Conservation (phyloP, 1,284 basidiomycete genomes). For the Xanthoconium separans region DNA sequence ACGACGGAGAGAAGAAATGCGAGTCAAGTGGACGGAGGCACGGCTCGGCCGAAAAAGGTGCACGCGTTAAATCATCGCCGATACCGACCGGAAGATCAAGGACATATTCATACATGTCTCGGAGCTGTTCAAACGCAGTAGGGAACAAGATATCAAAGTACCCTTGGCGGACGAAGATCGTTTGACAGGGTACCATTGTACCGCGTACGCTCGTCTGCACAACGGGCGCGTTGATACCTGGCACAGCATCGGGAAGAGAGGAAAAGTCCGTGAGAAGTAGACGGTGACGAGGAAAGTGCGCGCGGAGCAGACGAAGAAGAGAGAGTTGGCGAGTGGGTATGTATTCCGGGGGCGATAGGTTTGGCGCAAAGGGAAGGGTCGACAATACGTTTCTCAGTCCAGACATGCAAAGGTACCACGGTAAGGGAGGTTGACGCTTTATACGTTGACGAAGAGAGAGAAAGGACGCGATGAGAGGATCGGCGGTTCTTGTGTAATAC, state of each 20-base stretch:
- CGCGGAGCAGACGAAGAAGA: constrained; percentile 81
- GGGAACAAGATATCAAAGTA: constrained; percentile 99
- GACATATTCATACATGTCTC: constrained; percentile 86
- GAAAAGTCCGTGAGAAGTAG: constrained; percentile 94
- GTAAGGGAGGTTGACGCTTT: constrained; percentile 53
- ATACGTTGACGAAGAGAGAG: constrained; percentile 62
- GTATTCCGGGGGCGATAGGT: constrained; percentile 88
- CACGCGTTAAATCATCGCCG: constrained; percentile 24
- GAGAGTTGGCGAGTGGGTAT: constrained; percentile 91
- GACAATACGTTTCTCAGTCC: constrained; percentile 62
- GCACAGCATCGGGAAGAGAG: constrained; percentile 82
- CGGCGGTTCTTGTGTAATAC: constrained; percentile 82
- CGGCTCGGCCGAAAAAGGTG: constrained; percentile 43
- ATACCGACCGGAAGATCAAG: constrained; percentile 55
- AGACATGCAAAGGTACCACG: constrained; percentile 53
- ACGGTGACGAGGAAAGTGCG: constrained; percentile 87
- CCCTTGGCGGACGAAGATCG: constrained; percentile 91
- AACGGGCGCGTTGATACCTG: constrained; percentile 88
- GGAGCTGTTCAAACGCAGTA: constrained; percentile 83
- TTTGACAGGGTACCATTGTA: constrained; percentile 86
- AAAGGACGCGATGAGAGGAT: constrained; percentile 80
- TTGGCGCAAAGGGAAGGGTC: constrained; percentile 85
- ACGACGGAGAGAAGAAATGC: constrained; percentile 67
- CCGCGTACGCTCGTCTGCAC: constrained; percentile 92
- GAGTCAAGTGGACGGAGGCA: constrained; percentile 55